phyloP scores from a whole-genome alignment of 306 rosid species.

The Vicia faba region DNA sequence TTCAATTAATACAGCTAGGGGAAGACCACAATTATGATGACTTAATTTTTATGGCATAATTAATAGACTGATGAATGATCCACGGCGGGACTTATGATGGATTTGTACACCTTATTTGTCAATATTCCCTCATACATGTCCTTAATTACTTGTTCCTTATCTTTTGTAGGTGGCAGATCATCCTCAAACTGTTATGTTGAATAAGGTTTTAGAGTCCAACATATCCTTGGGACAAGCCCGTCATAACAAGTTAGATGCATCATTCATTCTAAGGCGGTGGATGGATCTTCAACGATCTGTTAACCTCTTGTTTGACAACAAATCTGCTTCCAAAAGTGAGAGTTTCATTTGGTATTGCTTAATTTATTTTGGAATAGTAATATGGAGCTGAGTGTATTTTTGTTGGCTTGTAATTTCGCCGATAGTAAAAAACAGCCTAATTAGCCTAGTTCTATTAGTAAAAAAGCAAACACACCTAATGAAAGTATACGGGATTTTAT shows the following conservation, averaged over 20 bases:
- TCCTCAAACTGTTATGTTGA: constrained; percentile 79
- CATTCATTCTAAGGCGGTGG: constrained; percentile 58
- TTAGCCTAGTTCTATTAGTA: neutral
- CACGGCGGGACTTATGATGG: constrained; percentile 1
- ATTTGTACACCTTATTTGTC: neutral
- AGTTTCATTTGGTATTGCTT: constrained; percentile 26
- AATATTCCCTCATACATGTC: constrained; percentile 31
- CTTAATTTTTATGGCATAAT: neutral
- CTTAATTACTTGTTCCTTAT: constrained; percentile 31
- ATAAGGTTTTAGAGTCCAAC: constrained; percentile 73
- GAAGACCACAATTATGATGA: neutral
- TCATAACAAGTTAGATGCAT: constrained; percentile 46
- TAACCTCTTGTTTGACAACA: constrained; percentile 72
- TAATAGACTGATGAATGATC: neutral
- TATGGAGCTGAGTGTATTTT: constrained; percentile 11
- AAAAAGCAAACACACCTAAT: constrained; percentile 27
- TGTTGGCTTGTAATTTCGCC: constrained; percentile 26
- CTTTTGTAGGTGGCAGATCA: constrained; percentile 78
- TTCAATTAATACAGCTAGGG: neutral
- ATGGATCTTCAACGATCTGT: constrained; percentile 85
- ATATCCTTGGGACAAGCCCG: constrained; percentile 62
- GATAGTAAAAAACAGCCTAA: neutral
- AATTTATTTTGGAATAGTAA: constrained; percentile 2
- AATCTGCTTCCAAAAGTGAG: constrained; percentile 69
- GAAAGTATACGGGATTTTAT: neutral